These are phyloP conservation scores for Nothophoma quercina DNA, from an alignment of 2,329 filamentous ascomycete genomes.

Conservation along the genomic window DNA sequence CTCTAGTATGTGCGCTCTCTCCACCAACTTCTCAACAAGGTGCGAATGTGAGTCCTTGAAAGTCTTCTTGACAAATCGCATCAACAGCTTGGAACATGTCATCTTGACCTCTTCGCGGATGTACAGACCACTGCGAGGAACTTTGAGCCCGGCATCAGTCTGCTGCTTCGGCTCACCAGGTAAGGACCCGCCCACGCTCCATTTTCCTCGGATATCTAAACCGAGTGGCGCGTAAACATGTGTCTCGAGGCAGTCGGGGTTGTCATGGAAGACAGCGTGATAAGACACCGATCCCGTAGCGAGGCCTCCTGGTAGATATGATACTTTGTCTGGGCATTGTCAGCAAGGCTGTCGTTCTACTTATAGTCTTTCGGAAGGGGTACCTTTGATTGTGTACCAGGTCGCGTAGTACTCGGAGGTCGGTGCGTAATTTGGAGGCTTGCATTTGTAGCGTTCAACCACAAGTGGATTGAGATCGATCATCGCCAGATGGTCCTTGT, in stretches of 20 bases:
- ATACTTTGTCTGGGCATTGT: slow-evolving; percentile 67
- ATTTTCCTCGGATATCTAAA: slow-evolving; percentile 79
- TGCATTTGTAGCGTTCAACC: slow-evolving; percentile 72
- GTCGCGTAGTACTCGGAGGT: slow-evolving; percentile 74
- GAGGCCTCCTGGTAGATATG: slow-evolving; percentile 73
- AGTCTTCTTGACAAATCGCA: slow-evolving; percentile 81
- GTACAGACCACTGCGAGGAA: slow-evolving; percentile 75
- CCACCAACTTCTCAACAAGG: slow-evolving; percentile 66
- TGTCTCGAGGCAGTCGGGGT: slow-evolving; percentile 76
- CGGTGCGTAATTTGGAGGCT: slow-evolving; percentile 70
- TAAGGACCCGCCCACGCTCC: slow-evolving; percentile 75
- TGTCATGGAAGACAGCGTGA: slow-evolving; percentile 80
- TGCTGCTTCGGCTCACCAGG: slow-evolving; percentile 73
- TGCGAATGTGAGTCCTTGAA: slow-evolving; percentile 76
- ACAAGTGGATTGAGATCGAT: slow-evolving; percentile 89
- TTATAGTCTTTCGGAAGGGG: not conserved
- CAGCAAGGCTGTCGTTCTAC: slow-evolving; percentile 11
- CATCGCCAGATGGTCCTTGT: slow-evolving; percentile 82
- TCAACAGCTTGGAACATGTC: slow-evolving; percentile 79
- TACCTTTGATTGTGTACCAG: slow-evolving; percentile 70
- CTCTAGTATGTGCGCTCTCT: slow-evolving; percentile 47
- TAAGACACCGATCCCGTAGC: slow-evolving; percentile 75
- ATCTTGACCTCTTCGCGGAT: slow-evolving; percentile 87
- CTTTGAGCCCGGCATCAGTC: slow-evolving; percentile 70
- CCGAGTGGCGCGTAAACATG: slow-evolving; percentile 85